Base-by-base conservation (phyloP, 1,139 yeast species). In the Zygotorulaspora mrakii region DNA sequence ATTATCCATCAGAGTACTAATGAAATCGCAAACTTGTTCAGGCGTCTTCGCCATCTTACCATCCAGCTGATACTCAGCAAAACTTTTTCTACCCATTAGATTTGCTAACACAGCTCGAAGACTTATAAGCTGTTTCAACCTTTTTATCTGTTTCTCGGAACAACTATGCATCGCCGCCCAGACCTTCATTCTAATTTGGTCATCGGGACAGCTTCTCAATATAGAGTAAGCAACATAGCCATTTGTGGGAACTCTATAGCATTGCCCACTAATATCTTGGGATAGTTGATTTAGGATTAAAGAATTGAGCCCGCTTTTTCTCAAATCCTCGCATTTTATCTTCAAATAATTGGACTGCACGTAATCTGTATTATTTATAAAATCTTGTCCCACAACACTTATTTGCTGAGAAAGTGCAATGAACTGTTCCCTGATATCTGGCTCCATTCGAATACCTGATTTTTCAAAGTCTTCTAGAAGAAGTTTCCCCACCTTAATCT, bases 31-130 rank as follows among this genome's bases (percentile, higher is more conserved):
- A 1, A 89, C 98, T 54, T 86, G 80, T 21, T 75, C 77, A 0
- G 96, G 95, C 7, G 66, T 72, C 47, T 80, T 80, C 10, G 95
- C 95, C 96, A 91, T 86, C 59, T 94, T 91, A 49, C 87, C 95
- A 45, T 78, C 81, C 29, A 91, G 68, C 57, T 86, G 94, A 57
- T 91, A 89, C 38, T 82, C 82, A 0, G 94, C 79, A 64, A 71
- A 91, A 31, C 86, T 80, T 14, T 67, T 55, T 56, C 77, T 77
- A 0, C 94, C 94, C 68, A 91, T 70, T 67, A 86, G 71, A 34
- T 71, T 69, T 0, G 98, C 89, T 31, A 94, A 66, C 3, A 77
- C 67, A 3, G 85, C 85, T 44, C 98, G 70, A 46, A 79, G 74
- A 42, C 73, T 71, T 23, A 91, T 61, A 49, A 91, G 68, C 26